phyloP scores from a whole-genome alignment of 179 eudicot species.

The Nepenthes alata region DNA sequence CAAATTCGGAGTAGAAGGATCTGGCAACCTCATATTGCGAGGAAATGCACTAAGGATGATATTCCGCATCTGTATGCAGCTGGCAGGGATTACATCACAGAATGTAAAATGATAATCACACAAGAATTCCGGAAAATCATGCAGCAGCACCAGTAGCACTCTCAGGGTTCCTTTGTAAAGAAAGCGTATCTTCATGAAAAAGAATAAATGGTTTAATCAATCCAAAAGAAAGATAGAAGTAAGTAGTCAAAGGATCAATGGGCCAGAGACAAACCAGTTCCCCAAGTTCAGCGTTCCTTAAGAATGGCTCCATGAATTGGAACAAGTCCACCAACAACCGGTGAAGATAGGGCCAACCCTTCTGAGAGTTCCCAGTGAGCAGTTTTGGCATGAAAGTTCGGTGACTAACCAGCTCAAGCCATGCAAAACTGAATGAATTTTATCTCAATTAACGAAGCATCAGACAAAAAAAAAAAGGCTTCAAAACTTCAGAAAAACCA shows the following conservation, averaged over 20 bases:
- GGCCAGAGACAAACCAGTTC: constrained; percentile 59
- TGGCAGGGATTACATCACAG: constrained; percentile 95
- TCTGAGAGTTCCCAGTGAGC: constrained; percentile 79
- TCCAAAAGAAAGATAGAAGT: not conserved
- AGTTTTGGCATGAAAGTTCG: constrained; percentile 93
- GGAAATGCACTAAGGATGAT: constrained; percentile 95
- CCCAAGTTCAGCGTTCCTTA: constrained; percentile 82
- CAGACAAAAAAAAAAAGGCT: not conserved
- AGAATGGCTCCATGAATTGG: constrained; percentile 87
- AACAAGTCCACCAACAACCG: constrained; percentile 78
- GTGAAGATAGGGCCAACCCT: constrained; percentile 90
- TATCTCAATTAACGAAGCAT: constrained; percentile 5
- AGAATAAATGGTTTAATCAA: constrained; percentile 8
- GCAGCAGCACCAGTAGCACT: constrained; percentile 87
- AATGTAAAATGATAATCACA: constrained; percentile 97
- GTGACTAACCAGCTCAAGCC: constrained; percentile 96
- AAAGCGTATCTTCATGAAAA: constrained; percentile 55
- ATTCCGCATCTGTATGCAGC: constrained; percentile 98
- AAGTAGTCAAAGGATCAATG: not conserved
- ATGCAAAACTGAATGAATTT: constrained; percentile 63
- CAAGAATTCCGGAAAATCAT: constrained; percentile 92
- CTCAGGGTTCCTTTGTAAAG: constrained; percentile 87
- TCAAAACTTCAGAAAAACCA: not conserved
- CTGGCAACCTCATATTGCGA: constrained; percentile 94
- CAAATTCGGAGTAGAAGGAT: constrained; percentile 93